Conservation (phyloP, 768 basidiomycete genomes). For the Piloderma croceum region DNA sequence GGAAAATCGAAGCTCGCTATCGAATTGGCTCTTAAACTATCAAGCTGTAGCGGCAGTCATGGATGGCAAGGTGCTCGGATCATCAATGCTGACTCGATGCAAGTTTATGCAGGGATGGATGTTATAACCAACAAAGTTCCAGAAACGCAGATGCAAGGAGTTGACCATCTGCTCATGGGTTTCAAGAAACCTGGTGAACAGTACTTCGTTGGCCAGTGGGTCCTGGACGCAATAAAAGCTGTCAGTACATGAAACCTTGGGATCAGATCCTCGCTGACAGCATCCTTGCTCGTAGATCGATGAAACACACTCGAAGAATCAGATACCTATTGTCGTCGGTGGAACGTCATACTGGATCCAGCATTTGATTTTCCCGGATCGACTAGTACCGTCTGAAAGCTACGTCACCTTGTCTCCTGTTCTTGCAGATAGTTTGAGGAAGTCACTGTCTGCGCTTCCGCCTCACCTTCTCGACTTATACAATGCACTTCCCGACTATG, state of each 20-base stretch:
- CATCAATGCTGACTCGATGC: constrained; percentile 98
- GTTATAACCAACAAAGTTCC: constrained; percentile 94
- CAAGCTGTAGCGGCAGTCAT: constrained; percentile 26
- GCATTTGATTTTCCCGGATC: constrained; percentile 85
- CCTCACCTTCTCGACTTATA: constrained; percentile 46
- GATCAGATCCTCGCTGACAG: not conserved
- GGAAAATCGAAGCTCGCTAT: constrained; percentile 93
- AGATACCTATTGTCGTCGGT: constrained; percentile 87
- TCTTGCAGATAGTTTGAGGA: constrained; percentile 21
- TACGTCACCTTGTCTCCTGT: too few species aligned
- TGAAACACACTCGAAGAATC: constrained; percentile 54
- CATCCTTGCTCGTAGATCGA: constrained; percentile 52
- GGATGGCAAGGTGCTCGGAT: constrained; percentile 64
- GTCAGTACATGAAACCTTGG: constrained; percentile 40
- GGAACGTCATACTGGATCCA: constrained; percentile 98
- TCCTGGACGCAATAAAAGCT: constrained; percentile 68
- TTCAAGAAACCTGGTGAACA: constrained; percentile 85
- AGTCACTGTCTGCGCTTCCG: constrained; percentile 41
- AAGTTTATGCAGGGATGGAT: constrained; percentile 88
- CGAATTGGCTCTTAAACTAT: constrained; percentile 67
- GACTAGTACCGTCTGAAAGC: constrained; percentile 41
- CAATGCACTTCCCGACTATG: constrained; percentile 50
- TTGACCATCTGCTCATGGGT: constrained; percentile 87
- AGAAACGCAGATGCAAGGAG: constrained; percentile 62
- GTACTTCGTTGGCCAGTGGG: constrained; percentile 84